Percentiles rank a stretch among this genome's conserved stretches.
phyloP scores from a whole-genome alignment of 2,329 filamentous ascomycete species.

The Sordariomycetes sp. region DNA sequence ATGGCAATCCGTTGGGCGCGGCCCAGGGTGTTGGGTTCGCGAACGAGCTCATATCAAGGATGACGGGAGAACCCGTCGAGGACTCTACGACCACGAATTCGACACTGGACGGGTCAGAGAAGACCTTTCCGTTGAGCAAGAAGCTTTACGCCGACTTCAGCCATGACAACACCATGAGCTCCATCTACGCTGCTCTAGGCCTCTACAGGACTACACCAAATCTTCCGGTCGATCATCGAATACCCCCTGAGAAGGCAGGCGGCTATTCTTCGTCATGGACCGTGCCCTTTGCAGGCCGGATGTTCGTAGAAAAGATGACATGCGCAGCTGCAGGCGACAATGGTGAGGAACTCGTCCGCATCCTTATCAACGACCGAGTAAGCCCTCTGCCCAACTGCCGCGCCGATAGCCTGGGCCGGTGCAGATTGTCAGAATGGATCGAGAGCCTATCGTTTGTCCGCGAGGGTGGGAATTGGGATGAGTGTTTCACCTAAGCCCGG shows the following conservation, averaged over 20 bases:
- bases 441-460: conserved; percentile 66
- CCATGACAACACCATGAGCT: conserved; percentile 82
- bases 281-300: conserved; percentile 71
- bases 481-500: conserved; percentile 34
- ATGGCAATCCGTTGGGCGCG: conserved; percentile 68
- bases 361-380: conserved; percentile 79
- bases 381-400: conserved; percentile 62
- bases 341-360: conserved; percentile 61
- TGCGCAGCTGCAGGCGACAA: conserved; percentile 36
- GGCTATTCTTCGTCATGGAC: conserved; percentile 72
- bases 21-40: conserved; percentile 82
- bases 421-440: conserved; percentile 61
- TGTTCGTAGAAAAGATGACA: conserved; percentile 82
- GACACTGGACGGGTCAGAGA: conserved; percentile 58
- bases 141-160: conserved; percentile 80
- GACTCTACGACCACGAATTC: conserved; percentile 70
- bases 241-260: conserved; percentile 41
- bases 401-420: conserved; percentile 62
- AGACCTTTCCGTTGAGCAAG: conserved; percentile 64
- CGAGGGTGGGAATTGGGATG: conserved; percentile 62
- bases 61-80: conserved; percentile 59
- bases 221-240: conserved; percentile 40
- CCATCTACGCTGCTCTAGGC: conserved; percentile 67
- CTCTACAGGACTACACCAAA: conserved; percentile 60
- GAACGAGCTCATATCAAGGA: conserved; percentile 77